Percentiles rank a stretch among this genome's conserved stretches.
phyloP scores from a whole-genome alignment of 176 grass and related monocot genomes.

The Dendrocalamus sinicus region DNA sequence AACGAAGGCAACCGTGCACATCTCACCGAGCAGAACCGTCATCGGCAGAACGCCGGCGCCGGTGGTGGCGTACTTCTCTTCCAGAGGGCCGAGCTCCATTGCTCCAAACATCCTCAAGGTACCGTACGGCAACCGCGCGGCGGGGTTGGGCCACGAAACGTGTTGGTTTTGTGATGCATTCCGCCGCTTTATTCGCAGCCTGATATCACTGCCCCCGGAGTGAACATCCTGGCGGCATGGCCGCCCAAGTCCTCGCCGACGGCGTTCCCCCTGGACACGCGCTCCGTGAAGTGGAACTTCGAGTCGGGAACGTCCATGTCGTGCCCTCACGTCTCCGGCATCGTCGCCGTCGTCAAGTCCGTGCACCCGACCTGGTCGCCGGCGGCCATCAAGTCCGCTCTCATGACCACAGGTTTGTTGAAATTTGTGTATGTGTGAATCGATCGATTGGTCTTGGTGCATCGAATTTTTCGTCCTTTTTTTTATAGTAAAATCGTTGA shows the following conservation, averaged over 20 bases:
- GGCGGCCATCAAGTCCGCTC: constrained; percentile 76
- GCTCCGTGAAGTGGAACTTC: constrained; percentile 76
- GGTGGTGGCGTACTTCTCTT: constrained; percentile 75
- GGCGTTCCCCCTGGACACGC: constrained; percentile 56
- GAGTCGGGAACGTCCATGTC: constrained; percentile 91
- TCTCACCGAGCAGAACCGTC: constrained; percentile 55
- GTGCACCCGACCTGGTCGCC: constrained; percentile 83
- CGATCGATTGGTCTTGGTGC: background rate
- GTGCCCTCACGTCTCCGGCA: constrained; percentile 86
- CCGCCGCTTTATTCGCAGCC: constrained; percentile 55
- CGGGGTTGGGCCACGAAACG: background rate
- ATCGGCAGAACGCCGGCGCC: constrained; percentile 69
- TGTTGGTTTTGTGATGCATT: background rate
- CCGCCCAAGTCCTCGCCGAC: constrained; percentile 71
- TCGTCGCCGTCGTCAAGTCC: constrained; percentile 82
- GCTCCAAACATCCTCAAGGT: constrained; percentile 90
- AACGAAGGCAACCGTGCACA: constrained; percentile 41
- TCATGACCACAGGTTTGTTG: constrained; percentile 82
- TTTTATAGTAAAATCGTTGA: background rate
- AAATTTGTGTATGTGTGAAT: background rate
- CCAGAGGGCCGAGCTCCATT: constrained; percentile 77
- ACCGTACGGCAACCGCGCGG: background rate
- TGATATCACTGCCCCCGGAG: constrained; percentile 77
- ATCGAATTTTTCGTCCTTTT: background rate
- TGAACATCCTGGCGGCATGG: constrained; percentile 93